These are phyloP conservation scores for Clavispora fructus DNA, from an alignment of 805 yeast species.

Conservation along the genomic window DNA sequence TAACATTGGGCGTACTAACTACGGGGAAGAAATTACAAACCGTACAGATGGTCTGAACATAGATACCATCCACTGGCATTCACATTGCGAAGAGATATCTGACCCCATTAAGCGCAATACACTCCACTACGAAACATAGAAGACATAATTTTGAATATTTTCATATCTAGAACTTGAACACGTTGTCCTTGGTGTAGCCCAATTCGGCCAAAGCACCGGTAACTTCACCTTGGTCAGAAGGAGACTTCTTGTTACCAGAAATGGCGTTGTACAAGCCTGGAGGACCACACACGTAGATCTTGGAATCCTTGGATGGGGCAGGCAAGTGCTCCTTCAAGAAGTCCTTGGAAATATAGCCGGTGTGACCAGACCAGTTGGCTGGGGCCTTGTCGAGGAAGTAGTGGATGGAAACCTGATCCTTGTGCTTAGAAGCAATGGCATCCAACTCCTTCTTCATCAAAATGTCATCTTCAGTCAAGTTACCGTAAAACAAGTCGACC, in stretches of 20 bases:
- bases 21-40: too few species aligned
- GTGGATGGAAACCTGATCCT: slow-evolving; percentile 70
- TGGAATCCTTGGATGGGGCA: slow-evolving; percentile 52
- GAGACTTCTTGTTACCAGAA: slow-evolving; percentile 80
- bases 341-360: slow-evolving; percentile 78
- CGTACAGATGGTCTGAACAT: too few species aligned
- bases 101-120: too few species aligned
- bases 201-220: slow-evolving; percentile 82
- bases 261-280: slow-evolving; percentile 83
- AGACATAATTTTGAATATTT: too few species aligned
- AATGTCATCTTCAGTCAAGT: slow-evolving; percentile 71
- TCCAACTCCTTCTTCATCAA: slow-evolving; percentile 77
- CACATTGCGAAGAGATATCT: too few species aligned
- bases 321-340: slow-evolving; percentile 58
- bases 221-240: slow-evolving; percentile 92
- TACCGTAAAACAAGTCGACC: slow-evolving; percentile 78
- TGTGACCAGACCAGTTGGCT: slow-evolving; percentile 48
- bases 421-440: slow-evolving; percentile 54
- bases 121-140: too few species aligned
- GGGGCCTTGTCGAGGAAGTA: slow-evolving; percentile 76
- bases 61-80: too few species aligned
- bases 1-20: too few species aligned
- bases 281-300: slow-evolving; percentile 93
- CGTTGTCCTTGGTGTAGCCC: slow-evolving; percentile 82
- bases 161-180: slow-evolving; percentile 67